phyloP scores from a whole-genome alignment of 345 rosid genomes.

The Bruguiera sexangula region DNA sequence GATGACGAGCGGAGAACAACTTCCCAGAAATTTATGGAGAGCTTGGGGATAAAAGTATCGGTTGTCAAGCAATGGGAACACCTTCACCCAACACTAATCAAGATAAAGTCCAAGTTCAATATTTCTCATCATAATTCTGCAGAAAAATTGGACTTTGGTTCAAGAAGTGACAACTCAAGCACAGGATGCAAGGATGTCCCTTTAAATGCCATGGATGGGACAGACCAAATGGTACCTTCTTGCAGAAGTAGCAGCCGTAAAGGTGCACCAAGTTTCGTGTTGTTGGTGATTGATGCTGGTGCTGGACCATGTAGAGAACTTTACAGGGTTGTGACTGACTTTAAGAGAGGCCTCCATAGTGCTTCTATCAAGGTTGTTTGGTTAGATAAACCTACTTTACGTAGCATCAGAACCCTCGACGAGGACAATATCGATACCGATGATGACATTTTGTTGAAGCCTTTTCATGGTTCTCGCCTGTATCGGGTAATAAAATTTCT shows the following conservation, averaged over 20 bases:
- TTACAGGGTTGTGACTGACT: conserved; percentile 34
- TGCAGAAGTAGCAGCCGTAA: conserved; percentile 14
- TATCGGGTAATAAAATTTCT: conserved; percentile 40
- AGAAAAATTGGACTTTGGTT: conserved; percentile 41
- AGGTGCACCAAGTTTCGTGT: conserved; percentile 26
- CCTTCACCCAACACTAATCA: conserved; percentile 33
- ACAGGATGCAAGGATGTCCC: conserved; percentile 46
- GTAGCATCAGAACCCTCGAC: conserved; percentile 14
- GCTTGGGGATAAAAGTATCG: conserved; percentile 46
- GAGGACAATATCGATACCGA: conserved; percentile 20
- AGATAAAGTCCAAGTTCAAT: conserved; percentile 32
- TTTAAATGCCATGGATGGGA: conserved; percentile 47
- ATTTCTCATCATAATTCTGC: conserved; percentile 42
- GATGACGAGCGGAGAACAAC: conserved; percentile 49
- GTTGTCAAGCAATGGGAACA: conserved; percentile 42
- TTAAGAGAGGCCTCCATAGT: conserved; percentile 36
- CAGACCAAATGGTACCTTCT: conserved; percentile 30
- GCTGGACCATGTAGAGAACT: conserved; percentile 45
- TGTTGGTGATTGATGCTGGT: conserved; percentile 58
- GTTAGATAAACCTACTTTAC: conserved; percentile 47
- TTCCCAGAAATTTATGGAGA: conserved; percentile 48
- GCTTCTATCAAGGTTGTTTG: conserved; percentile 55
- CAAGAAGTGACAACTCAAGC: conserved; percentile 32
- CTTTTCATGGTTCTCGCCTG: conserved; percentile 78
- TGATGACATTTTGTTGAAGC: conserved; percentile 44